Evolutionary conservation across 257 asterid species (phyloP).

Genomic region (Solanum rostratum): DNA sequence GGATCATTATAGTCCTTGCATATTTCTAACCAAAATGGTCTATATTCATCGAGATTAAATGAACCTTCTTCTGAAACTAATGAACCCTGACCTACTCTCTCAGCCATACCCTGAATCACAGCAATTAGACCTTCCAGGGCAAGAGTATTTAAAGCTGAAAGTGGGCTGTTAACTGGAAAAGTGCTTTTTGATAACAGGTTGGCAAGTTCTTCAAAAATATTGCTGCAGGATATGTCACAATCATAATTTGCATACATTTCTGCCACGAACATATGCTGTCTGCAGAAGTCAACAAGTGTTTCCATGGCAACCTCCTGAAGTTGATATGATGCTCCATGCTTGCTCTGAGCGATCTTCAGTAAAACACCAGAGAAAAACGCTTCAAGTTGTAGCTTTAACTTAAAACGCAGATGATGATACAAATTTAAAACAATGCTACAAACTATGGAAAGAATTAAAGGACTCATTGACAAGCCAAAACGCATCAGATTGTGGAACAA

Average conservation of each 20-base stretch:
- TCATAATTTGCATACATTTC: conserved; percentile 91
- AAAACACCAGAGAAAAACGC: conserved; percentile 71
- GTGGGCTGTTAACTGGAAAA: conserved; percentile 82
- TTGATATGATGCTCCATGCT: conserved; percentile 83
- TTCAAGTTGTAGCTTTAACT: conserved; percentile 80
- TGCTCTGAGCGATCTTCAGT: conserved; percentile 73
- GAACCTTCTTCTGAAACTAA: conserved; percentile 23
- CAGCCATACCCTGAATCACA: conserved; percentile 76
- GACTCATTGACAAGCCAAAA: conserved; percentile 92
- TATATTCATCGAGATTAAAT: conserved; percentile 35
- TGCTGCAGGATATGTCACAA: conserved; percentile 74
- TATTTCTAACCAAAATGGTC: conserved; percentile 65
- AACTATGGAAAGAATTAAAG: conserved; percentile 88
- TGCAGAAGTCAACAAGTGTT: conserved; percentile 85
- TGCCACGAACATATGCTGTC: conserved; percentile 69
- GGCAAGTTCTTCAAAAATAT: conserved; percentile 77
- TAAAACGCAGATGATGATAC: conserved; percentile 76
- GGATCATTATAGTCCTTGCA: conserved; percentile 57
- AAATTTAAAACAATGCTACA: conserved; percentile 90
- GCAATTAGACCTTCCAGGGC: conserved; percentile 91
- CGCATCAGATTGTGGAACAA: conserved; percentile 74
- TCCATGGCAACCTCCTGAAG: conserved; percentile 98
- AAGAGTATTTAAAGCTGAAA: conserved; percentile 74
- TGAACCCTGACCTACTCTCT: conserved; percentile 55
- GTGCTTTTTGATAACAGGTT: conserved; percentile 80